Base-by-base conservation (phyloP, 441 rosid species). In the Corymbia citriodora region DNA sequence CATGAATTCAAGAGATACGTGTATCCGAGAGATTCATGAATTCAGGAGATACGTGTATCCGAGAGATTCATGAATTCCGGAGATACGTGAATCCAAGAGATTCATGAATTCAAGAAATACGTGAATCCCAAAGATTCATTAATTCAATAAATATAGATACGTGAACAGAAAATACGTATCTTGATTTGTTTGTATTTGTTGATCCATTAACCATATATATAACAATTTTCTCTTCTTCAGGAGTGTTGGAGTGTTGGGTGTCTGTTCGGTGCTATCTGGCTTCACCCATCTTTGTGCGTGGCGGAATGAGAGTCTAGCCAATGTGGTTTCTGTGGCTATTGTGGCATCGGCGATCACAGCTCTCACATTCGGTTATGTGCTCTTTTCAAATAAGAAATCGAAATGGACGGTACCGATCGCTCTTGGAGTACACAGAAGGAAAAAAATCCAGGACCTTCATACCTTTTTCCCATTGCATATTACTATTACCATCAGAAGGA, bases 361-460 rank as follows among this genome's bases (percentile, higher is more conserved):
- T 90, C 92, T 93, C 74, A 94, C 94, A 89, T 91, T 92, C 45
- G 93, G 95, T 94, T 92, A 89, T 40, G 82, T 36, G 49, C 36
- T 21, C 36, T 72, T 19, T 27, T 49, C 21, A 10, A 36, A 19
- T 27, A 72, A 72, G 82, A 72, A 68, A 68, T 68, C 18, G 40
- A 31, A 68, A 31, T 31, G 79, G 21, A 36, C 81, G 25, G 81
- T 33, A 33, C 48, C 18, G 45, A 70, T 70, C 45, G 12, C 36
- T 33, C 48, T 29, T 70, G 25, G 81, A 33, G 23, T 33, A 9
- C 21, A 33, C 36, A n/a, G 36, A 65, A 65, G 72, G 21, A 19
- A 65, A 65, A n/a, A 65, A 65, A 14, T n/a, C 36, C 19, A 65
- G 72, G 19, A 14, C 19, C 72, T 14, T 6, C 72, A 6, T n/a